Evolutionary conservation across 116 monocot species (phyloP), one percentile per base, ranked within the genome.

Genomic region (Cymodocea nodosa): DNA sequence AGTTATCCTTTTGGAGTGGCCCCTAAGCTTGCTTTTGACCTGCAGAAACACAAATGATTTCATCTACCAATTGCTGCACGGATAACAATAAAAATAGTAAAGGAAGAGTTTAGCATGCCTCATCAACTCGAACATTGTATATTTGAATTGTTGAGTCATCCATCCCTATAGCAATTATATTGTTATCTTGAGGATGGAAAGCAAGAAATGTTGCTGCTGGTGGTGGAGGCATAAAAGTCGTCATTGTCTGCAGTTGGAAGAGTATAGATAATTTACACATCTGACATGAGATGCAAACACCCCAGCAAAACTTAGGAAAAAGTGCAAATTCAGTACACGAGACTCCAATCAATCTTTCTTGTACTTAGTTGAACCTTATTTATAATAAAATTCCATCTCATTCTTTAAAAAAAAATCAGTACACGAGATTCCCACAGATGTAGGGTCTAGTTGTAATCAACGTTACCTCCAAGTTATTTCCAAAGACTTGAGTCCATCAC

Each of bases 91-190:
- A 48, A 49, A 23, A 50, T 4, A 23, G 22, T n/a, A 65, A 50
- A 25, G 37, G 25, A 7, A 35, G 25, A 61, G 16, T 23, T n/a
- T 16, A 13, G 12, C 56, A 69, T 58, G 88, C 98, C 98, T 98
- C 92, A 67, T 98, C 98, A 73, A 98, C 86, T 52, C 92, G 30
- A 30, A 30, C 30, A 30, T 30, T 30, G 30, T 30, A 30, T 30
- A 98, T 98, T 58, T 98, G 98, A 59, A 98, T 92, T 55, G 98
- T 92, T 14, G 98, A 98, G 51, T 98, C 98, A 65, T 98, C 98
- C 98, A 98, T 98, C 56, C 98, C 98, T 68, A 98, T 98, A 34
- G 98, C 92, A 79, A 98, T 98, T 70, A 98, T 98, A 69, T 98
- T 98, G 40, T 98, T 98, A 72, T 98, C 98, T 76, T 98, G 98